Base-by-base conservation (phyloP, 192 early-diverging fungal genomes). In the Powellomyces hirtus region DNA sequence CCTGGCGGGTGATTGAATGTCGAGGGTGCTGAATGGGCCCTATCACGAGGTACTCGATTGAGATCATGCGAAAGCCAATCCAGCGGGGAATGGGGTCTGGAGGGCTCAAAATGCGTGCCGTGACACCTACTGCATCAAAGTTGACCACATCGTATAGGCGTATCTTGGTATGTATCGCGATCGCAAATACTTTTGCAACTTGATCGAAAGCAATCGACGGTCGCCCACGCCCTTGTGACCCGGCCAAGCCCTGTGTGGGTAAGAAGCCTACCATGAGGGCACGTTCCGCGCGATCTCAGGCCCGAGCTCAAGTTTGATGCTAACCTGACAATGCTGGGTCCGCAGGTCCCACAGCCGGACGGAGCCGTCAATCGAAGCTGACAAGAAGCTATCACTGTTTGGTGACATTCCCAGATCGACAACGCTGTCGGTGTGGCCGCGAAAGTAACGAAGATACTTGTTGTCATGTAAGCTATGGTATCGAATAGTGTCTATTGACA, bases 391-490 rank as follows among this genome's bases (percentile, higher is more conserved):
- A 67, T 96, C 92, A 70, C 92, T 87, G n/a, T 79, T 30, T 1
- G 94, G 92, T 1, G 89, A 90, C 83, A 95, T 87, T 72, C 93
- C 91, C 42, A 97, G 68, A 18, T 82, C 79, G 16, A 85, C 84
- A 1, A 98, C 97, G 20, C 81, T 88, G 56, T n/a, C 81, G 33
- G 73, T 82, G 69, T 98, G 97, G 1, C 94, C 97, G 24, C 79
- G 79, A 79, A 98, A 98, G 73, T 98, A 98, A 34, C 89, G 77
- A 36, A 98, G 82, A 67, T 90, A 98, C 75, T 91, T 88, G 78
- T 98, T 98, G 37, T 95, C 94, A 64, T 96, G 91, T n/a, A 92
- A 73, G 20, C 94, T 96, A 37, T 98, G 77, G 74, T 97, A 98
- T 66, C 97, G 78, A 35, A 98, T 89, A 0, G 90, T 90, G 75